phyloP scores from a whole-genome alignment of 2,329 filamentous ascomycete species.

The Exophiala viscosa region DNA sequence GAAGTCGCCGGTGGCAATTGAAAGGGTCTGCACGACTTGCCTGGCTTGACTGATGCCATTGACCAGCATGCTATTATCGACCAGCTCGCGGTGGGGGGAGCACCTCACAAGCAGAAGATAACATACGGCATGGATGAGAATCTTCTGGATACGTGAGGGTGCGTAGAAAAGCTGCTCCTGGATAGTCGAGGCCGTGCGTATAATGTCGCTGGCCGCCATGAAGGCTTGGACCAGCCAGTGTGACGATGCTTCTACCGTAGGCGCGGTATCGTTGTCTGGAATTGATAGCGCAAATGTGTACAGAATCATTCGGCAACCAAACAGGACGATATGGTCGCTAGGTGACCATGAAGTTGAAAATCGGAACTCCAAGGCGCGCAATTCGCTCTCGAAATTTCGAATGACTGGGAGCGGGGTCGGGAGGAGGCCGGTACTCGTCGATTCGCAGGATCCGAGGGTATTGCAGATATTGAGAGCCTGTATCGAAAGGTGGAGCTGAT shows the following conservation, averaged over 20 bases:
- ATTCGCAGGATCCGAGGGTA: background rate
- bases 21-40: background rate
- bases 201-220: background rate
- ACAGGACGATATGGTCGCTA: background rate
- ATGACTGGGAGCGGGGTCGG: background rate
- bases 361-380: background rate
- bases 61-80: background rate
- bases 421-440: background rate
- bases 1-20: background rate
- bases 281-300: background rate
- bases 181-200: background rate
- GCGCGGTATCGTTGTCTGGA: background rate
- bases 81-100: background rate
- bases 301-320: background rate
- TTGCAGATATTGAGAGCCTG: background rate
- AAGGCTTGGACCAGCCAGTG: background rate
- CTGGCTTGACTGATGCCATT: background rate
- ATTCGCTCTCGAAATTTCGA: background rate
- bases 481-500: background rate
- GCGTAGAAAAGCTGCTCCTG: conserved; percentile 1
- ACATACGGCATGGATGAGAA: background rate
- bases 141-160: background rate
- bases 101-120: background rate
- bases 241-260: background rate
- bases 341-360: background rate